phyloP scores from a whole-genome alignment of 2,329 filamentous ascomycete species.

The Penicillium expansum region DNA sequence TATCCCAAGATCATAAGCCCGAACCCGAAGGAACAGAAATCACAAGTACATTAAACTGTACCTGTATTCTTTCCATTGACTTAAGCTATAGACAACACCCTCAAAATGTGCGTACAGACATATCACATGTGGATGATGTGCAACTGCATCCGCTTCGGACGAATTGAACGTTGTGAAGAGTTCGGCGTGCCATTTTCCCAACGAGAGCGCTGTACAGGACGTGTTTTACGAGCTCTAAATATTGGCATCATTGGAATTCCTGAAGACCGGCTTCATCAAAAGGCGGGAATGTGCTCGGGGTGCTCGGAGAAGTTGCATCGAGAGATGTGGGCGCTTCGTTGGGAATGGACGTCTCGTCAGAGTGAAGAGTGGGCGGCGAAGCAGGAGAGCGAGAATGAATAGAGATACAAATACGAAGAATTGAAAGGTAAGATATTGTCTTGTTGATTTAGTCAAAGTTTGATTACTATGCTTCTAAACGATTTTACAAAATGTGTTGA shows the following conservation, averaged over 20 bases:
- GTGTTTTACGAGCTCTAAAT: not conserved
- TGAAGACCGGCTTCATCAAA: slow-evolving; percentile 14
- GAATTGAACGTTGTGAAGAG: not conserved
- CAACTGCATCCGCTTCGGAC: slow-evolving; percentile 1
- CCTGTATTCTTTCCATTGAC: not conserved
- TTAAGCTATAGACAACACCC: too few relatives aligned
- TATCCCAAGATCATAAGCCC: too few relatives aligned
- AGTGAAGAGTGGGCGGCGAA: slow-evolving; percentile 7
- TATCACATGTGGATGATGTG: slow-evolving; percentile 2
- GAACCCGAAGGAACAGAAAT: not conserved
- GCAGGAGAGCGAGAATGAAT: not conserved
- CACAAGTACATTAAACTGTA: not conserved
- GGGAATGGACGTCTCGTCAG: slow-evolving; percentile 6
- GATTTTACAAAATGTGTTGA: not conserved
- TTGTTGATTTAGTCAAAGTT: not conserved
- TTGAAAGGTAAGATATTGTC: not conserved
- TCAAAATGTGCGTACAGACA: not conserved
- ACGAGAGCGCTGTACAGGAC: not conserved
- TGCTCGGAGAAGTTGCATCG: slow-evolving; percentile 1
- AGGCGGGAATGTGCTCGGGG: not conserved
- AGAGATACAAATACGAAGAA: not conserved
- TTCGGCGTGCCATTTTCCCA: not conserved
- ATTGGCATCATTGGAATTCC: not conserved
- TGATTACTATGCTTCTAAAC: not conserved
- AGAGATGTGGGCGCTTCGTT: slow-evolving; percentile 8